Evolutionary conservation across 1,284 basidiomycete species (phyloP), one percentile per base, ranked within the genome.

Genomic region (Sporisorium sorghi): DNA sequence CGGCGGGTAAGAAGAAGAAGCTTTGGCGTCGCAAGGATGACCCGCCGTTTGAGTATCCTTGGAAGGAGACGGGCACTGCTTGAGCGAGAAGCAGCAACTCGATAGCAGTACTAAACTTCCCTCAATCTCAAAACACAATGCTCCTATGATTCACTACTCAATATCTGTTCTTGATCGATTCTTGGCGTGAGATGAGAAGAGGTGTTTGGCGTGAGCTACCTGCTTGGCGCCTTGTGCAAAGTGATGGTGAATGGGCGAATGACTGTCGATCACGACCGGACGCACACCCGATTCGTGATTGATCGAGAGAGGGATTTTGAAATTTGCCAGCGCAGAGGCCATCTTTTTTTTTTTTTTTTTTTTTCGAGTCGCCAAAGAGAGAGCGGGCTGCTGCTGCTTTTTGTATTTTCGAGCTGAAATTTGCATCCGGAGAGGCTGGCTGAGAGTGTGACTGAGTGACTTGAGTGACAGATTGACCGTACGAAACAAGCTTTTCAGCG

Each of bases 1-100:
- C 77, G 10, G 51, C 68, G 9, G 95, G 94, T 86, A 93, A 91
- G 86, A 97, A 95, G 58, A 77, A 78, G 60, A 83, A 81, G 73
- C 73, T 83, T 10, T 85, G 83, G 83, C 77, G 83, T 17, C 68
- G 83, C 12, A 84, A 78, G 66, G 83, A 85, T 63, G 73, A 77
- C 37, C 77, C 77, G 3, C 66, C 77, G 19, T 77, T 85, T 44
- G 75, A 81, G 49, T 84, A 83, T 47, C 83, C 83, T n/a, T 78
- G 75, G 76, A 84, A 84, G 77, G 83, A 85, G 67, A 72, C 59
- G 2, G 75, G 78, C 37, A 68, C 48, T 6, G 72, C 58, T 19
- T 74, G 53, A 73, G 40, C 11, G 10, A 17, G 17, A 42, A 7
- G 26, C 32, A n/a, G 19, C 23, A n/a, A 12, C 24, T 33, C 23